Percentiles rank a stretch among this genome's conserved stretches.
Conservation (phyloP, 202 grass and related monocot genomes). For the Elaeis oleifera region DNA sequence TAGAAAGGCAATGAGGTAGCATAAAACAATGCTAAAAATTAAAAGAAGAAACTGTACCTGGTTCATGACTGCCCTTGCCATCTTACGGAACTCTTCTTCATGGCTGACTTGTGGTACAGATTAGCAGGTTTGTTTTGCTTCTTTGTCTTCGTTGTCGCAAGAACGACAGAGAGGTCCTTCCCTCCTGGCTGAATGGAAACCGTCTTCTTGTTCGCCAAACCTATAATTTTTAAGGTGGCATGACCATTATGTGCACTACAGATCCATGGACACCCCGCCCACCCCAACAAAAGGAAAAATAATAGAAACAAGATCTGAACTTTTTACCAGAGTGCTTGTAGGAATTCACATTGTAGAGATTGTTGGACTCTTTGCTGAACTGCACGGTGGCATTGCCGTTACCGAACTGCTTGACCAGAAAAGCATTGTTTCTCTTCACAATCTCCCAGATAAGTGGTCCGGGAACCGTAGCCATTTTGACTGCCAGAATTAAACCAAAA, state of each 20-base stretch:
- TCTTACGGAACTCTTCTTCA: constrained; percentile 80
- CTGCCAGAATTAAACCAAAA: background rate
- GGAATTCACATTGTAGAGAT: constrained; percentile 86
- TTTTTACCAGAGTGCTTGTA: constrained; percentile 81
- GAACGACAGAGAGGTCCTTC: constrained; percentile 44
- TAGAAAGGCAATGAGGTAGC: no score
- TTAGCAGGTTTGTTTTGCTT: constrained; percentile 51
- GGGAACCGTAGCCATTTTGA: constrained; percentile 54
- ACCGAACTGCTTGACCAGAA: constrained; percentile 83
- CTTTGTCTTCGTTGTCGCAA: constrained; percentile 62
- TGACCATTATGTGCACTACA: background rate
- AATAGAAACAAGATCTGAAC: background rate
- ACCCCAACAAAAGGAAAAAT: background rate
- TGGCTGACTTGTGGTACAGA: constrained; percentile 41
- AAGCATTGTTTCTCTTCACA: constrained; percentile 85
- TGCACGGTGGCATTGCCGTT: constrained; percentile 77
- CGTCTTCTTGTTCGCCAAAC: constrained; percentile 78
- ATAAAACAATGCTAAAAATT: no score
- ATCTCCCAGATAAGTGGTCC: constrained; percentile 91
- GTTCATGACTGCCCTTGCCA: constrained; percentile 77
- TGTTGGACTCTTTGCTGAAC: constrained; percentile 97
- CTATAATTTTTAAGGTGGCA: constrained; percentile 14
- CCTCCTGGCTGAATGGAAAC: constrained; percentile 39
- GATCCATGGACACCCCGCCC: background rate
- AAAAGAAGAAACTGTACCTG: constrained; percentile 42